Percentiles rank a stretch among this genome's conserved stretches.
phyloP scores from a whole-genome alignment of 768 basidiomycete genomes.

The Phanerochaete carnosa region DNA sequence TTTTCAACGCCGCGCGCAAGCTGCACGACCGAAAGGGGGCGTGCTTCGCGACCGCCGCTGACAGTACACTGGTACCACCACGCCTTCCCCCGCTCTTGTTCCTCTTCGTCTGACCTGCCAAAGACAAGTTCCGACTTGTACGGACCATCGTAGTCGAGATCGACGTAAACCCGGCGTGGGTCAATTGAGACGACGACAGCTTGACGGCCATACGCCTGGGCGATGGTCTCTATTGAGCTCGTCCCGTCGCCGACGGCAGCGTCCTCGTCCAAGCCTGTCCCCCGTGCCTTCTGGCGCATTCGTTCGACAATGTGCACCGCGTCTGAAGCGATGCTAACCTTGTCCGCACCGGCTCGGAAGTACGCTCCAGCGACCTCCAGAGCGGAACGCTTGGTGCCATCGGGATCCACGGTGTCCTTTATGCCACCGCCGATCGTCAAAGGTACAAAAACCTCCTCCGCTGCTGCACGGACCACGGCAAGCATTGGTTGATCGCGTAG shows the following conservation, averaged over 20 bases:
- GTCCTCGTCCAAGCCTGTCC: constrained; percentile 30
- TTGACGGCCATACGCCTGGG: constrained; percentile 86
- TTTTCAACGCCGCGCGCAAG: constrained; percentile 88
- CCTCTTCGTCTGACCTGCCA: constrained; percentile 39
- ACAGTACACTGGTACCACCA: constrained; percentile 99
- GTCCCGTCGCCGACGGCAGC: constrained; percentile 49
- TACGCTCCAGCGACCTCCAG: constrained; percentile 95
- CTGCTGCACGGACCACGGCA: constrained; percentile 86
- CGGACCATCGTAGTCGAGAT: constrained; percentile 64
- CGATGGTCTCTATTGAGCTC: constrained; percentile 92
- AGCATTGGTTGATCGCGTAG: constrained; percentile 98
- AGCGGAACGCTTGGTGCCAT: constrained; percentile 82
- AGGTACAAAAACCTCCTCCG: constrained; percentile 92
- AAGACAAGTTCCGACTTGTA: constrained; percentile 60
- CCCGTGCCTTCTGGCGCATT: constrained; percentile 43
- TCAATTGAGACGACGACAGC: constrained; percentile 98
- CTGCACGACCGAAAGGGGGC: constrained; percentile 84
- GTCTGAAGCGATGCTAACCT: constrained; percentile 96
- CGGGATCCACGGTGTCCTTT: constrained; percentile 93
- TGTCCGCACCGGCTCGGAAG: constrained; percentile 97
- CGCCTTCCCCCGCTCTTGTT: constrained; percentile 63
- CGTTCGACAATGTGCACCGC: constrained; percentile 93
- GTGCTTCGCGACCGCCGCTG: constrained; percentile 82
- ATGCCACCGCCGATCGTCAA: constrained; percentile 98
- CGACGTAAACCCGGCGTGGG: constrained; percentile 82